phyloP scores from a whole-genome alignment of 192 early-diverging fungal genomes.

The Coemansia sp. region DNA sequence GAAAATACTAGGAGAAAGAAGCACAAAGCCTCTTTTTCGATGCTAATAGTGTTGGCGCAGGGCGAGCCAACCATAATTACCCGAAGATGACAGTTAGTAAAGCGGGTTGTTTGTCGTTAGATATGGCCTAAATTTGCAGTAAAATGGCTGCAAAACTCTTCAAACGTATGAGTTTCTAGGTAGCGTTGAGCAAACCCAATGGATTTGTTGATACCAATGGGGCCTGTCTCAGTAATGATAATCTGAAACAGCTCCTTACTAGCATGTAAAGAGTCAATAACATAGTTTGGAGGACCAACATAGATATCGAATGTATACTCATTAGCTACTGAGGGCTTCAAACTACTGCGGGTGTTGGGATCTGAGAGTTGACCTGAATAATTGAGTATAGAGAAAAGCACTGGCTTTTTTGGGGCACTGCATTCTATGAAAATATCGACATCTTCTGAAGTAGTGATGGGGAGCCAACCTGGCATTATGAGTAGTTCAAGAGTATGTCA shows the following conservation, averaged over 20 bases:
- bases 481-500: not conserved
- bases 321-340: too few species aligned
- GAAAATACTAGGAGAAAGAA: too few species aligned
- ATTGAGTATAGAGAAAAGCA: not conserved
- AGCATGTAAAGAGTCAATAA: not conserved
- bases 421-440: not conserved
- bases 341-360: not conserved
- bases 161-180: not conserved
- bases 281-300: not conserved
- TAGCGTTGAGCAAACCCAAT: not conserved
- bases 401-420: not conserved
- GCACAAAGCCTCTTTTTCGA: too few species aligned
- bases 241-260: not conserved
- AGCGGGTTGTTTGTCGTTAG: not conserved
- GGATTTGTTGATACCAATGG: not conserved
- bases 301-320: not conserved
- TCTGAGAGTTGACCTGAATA: not conserved
- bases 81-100: not conserved
- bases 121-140: not conserved
- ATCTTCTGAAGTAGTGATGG: not conserved
- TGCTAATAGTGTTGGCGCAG: too few species aligned
- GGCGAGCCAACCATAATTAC: not conserved
- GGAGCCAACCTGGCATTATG: not conserved
- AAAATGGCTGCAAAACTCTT: not conserved
- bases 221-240: not conserved